Evolutionary conservation across 768 basidiomycete genomes (phyloP), one percentile per base, ranked within the genome.

Genomic region (Multifurca ochricompacta): DNA sequence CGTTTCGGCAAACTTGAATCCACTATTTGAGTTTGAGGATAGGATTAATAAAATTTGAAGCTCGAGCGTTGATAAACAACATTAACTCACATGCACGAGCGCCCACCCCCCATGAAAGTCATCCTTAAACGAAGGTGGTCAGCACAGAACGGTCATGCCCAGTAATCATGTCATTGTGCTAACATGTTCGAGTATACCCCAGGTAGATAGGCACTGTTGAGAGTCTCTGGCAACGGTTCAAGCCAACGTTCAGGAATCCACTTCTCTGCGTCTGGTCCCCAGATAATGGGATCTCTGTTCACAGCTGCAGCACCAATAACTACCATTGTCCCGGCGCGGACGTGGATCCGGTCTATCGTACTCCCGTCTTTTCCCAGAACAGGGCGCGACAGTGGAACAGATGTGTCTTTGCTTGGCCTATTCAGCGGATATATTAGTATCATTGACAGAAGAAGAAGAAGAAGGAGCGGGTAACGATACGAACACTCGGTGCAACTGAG

Each of bases 51-150:
- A 19, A 19, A 14, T 3, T 18, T 42, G n/a, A 47, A 31, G 19
- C 3, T 2, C 7, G 30, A 8, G 4, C 4, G 55, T 13, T 8
- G 42, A 41, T 1, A 8, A n/a, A n/a, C n/a, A 28, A 3, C 18
- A 19, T 54, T 25, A 36, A 59, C 66, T 32, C 49, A 68, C 67
- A 67, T 67, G 62, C 67, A 68, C 7, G 64, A 62, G 11, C 67
- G 47, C 18, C 61, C 62, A 1, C 67, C 67, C 2, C 65, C 66
- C 48, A 65, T 62, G 49, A 66, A 67, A 1, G 67, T 65, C 67
- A 68, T 66, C 52, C 67, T 68, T 55, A 10, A 13, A 19, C 2
- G 27, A n/a, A n/a, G n/a, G n/a, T n/a, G n/a, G n/a, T n/a, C n/a
- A n/a, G n/a, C n/a, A n/a, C n/a, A n/a, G n/a, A 23, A 28, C 2